phyloP scores from a whole-genome alignment of 148 eudicot species.

The Euryodendron excelsum region DNA sequence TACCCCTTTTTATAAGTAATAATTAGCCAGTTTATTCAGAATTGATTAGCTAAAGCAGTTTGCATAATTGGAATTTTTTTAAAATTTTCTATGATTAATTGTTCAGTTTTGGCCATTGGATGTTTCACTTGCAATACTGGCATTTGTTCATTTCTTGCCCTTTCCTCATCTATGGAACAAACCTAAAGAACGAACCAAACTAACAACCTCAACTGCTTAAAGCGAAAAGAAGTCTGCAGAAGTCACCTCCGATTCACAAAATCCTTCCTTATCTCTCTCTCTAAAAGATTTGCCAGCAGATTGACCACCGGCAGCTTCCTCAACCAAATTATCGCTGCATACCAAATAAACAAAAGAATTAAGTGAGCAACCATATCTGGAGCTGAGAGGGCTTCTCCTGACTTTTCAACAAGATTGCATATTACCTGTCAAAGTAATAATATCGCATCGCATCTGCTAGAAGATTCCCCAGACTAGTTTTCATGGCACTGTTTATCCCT shows the following conservation, averaged over 20 bases:
- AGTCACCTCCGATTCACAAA: conserved; percentile 73
- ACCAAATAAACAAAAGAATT: conserved; percentile 4
- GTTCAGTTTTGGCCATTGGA: neutral
- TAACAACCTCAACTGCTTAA: neutral
- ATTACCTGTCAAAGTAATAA: conserved; percentile 85
- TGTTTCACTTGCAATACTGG: neutral
- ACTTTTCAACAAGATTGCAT: conserved; percentile 3
- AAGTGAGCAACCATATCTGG: neutral
- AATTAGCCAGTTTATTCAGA: neutral
- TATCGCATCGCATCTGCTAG: conserved; percentile 73
- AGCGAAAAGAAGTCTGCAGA: neutral
- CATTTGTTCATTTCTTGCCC: neutral
- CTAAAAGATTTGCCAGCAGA: conserved; percentile 51
- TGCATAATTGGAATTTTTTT: neutral
- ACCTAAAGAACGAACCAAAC: neutral
- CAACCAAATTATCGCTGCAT: conserved; percentile 72
- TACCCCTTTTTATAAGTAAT: no score
- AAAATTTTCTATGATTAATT: neutral
- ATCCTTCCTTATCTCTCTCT: conserved; percentile 71
- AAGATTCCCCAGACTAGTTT: conserved; percentile 58
- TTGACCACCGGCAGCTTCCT: conserved; percentile 78
- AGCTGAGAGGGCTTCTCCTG: neutral
- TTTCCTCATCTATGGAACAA: neutral
- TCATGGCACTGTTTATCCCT: conserved; percentile 68
- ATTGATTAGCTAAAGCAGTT: neutral